phyloP scores from a whole-genome alignment of 441 rosid genomes.

The Erodium moschatum region DNA sequence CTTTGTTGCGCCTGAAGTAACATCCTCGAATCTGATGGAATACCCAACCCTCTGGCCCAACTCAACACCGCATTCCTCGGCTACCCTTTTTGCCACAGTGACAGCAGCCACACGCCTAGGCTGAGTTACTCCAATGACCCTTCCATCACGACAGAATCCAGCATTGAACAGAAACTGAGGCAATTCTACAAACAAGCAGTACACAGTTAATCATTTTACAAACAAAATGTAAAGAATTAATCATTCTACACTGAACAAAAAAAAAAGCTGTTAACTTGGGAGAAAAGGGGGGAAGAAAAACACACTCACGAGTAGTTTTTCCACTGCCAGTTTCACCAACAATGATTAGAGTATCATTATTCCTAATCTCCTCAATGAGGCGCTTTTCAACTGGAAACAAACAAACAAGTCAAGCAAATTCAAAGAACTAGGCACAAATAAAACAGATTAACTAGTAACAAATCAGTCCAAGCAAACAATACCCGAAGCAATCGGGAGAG shows the following conservation, averaged over 20 bases:
- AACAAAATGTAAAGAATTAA: background rate
- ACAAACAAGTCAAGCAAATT: background rate
- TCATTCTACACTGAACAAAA: background rate
- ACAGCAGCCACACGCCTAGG: conserved; percentile 93
- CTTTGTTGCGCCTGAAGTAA: conserved; percentile 52
- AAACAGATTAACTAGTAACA: background rate
- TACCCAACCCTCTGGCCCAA: conserved; percentile 81
- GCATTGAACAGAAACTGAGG: conserved; percentile 71
- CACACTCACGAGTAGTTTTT: conserved; percentile 77
- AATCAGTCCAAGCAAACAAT: background rate
- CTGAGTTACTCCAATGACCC: conserved; percentile 65
- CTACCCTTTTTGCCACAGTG: conserved; percentile 78
- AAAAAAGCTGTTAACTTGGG: background rate
- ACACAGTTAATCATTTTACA: background rate
- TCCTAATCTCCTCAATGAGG: conserved; percentile 54
- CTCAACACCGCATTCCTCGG: conserved; percentile 69
- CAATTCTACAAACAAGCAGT: conserved; percentile 40
- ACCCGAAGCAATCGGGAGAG: conserved; percentile 90
- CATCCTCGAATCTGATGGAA: conserved; percentile 77
- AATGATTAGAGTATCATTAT: conserved; percentile 49
- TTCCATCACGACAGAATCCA: conserved; percentile 69
- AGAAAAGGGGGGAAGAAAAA: background rate
- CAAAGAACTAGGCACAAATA: background rate
- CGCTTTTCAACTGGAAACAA: conserved; percentile 48
- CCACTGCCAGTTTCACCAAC: conserved; percentile 98